Evolutionary conservation across 1,284 basidiomycete species (phyloP), one percentile per base, ranked within the genome.

Genomic region (Farysia itapuensis): DNA sequence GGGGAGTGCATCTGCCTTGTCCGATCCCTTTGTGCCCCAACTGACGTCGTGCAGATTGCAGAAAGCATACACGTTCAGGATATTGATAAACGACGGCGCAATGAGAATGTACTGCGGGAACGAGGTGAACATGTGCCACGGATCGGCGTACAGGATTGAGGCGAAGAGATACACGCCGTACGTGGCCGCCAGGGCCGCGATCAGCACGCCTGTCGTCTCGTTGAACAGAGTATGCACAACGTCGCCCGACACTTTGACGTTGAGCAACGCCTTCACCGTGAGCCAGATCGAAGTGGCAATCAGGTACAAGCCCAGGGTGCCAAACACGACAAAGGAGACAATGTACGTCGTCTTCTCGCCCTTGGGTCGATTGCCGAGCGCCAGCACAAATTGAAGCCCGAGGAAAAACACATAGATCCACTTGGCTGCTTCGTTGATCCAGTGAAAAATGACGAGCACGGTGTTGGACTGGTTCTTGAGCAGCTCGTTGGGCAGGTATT

Each of bases 41-140:
- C 86, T 89, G 16, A 88, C 71, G 35, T 74, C 71, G 50, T 74
- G 71, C 53, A 76, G 41, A 53, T 76, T 76, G 70, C 91, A 95
- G 81, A 96, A 97, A 0, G 91, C 90, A 73, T 95, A 96, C 24
- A 94, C 89, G 78, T 95, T 95, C 60, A 97, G 83, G 21, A 95
- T 86, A 72, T 95, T 96, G 37, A 86, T 91, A 79, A 94, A 93
- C 66, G 87, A 90, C 0, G 89, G 89, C 14, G 91, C 92, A 41
- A 95, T 78, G 59, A 86, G 84, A 67, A 69, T 59, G 77, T 95
- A 97, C 77, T 95, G 93, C 64, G 87, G 81, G 82, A 96, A 93
- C 70, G 89, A 92, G n/a, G 89, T 90, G 78, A 94, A 84, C 86
- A 98, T 89, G 77, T 97, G 93, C 93, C 93, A 96, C 5, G 93